Evolutionary conservation across 129 eudicot species (phyloP).

Genomic region (Centella asiatica): DNA sequence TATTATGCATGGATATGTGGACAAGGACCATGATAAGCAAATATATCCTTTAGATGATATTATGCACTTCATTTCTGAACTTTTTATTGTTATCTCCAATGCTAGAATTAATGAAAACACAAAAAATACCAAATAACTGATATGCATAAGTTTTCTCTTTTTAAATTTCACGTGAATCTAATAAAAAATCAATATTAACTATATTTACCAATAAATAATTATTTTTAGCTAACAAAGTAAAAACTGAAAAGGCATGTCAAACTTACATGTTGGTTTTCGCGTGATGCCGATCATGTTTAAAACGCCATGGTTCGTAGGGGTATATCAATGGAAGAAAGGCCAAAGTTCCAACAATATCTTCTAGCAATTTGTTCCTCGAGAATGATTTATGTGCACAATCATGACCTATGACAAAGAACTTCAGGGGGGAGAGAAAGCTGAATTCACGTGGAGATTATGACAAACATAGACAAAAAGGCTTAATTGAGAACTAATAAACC

Average conservation of each 20-base stretch:
- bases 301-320: conserved; percentile 98
- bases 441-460: background rate
- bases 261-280: conserved; percentile 95
- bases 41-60: too few relatives aligned
- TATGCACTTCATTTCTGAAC: too few relatives aligned
- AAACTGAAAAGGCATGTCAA: background rate
- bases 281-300: conserved; percentile 93
- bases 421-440: conserved; percentile 22
- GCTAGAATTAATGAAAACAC: too few relatives aligned
- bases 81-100: too few relatives aligned
- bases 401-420: conserved; percentile 98
- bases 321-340: conserved; percentile 85
- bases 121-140: too few relatives aligned
- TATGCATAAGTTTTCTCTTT: too few relatives aligned
- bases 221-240: background rate
- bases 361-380: conserved; percentile 83
- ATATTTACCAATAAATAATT: background rate
- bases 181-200: background rate
- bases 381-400: conserved; percentile 99
- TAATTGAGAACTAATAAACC: background rate
- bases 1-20: too few relatives aligned
- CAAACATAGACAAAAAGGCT: background rate
- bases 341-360: conserved; percentile 93
- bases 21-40: too few relatives aligned
- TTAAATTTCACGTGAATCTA: too few relatives aligned